Base-by-base conservation (phyloP, 1,139 yeast species). In the Scheffersomyces titani region DNA sequence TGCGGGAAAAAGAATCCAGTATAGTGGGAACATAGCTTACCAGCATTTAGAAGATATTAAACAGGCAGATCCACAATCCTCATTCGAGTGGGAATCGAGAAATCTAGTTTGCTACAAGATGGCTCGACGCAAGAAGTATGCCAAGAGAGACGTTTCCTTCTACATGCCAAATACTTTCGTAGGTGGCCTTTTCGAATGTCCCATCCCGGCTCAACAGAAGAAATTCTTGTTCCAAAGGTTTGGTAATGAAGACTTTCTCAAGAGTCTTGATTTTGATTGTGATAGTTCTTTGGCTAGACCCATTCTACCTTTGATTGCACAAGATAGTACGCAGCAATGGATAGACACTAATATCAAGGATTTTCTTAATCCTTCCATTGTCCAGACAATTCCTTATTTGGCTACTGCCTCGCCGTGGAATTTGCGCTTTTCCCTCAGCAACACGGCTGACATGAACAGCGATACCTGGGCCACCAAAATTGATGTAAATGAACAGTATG, bases 151-250 rank as follows among this genome's bases (percentile, higher is more conserved):
- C 22, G 61, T 83, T 45, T 76, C 82, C 6, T 68, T 87, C 19
- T 88, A 80, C 63, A 71, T 85, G 24, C 92, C 93, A 0, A 75
- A 78, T 50, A 80, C 88, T 0, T 81, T 84, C 69, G 84, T 89
- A 1, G 96, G 96, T 5, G 93, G 88, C 0, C 62, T 89, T 6
- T 89, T 80, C 66, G 80, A 81, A 60, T 87, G 91, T 64, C 74
- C 80, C 2, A 60, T 81, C 1, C 66, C 77, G 2, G 58, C 61
- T 6, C 69, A 57, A 55, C 59, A 47, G 62, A 73, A 66, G 54
- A 55, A 54, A 16, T 56, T 64, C 46, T 57, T 71, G 2, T 64
- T 72, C 40, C 60, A 63, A 49, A 59, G 59, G 13, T 61, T 70
- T 30, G 53, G 58, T 1, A 50, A 63, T 2, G 53, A 56, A 6